These are phyloP conservation scores for Saccharum officinarum DNA, from an alignment of 176 grass and related monocot genomes.

Conservation along the genomic window DNA sequence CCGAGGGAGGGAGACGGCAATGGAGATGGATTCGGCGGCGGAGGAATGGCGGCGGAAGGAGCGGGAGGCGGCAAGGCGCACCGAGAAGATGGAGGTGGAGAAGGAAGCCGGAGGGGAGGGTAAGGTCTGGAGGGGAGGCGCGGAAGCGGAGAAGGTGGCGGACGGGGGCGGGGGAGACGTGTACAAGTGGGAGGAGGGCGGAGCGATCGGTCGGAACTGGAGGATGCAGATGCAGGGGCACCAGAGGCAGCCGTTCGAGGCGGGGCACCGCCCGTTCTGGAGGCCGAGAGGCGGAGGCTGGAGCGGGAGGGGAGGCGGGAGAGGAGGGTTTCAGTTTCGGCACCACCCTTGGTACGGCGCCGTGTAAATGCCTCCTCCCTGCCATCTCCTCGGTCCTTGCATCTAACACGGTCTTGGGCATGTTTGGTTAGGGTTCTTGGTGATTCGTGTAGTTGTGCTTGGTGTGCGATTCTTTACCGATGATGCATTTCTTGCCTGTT, in stretches of 20 bases:
- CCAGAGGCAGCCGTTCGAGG: neutral
- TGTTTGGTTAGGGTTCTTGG: neutral
- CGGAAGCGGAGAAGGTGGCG: neutral
- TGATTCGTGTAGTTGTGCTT: neutral
- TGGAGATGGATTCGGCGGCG: conserved; percentile 9
- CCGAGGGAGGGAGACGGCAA: conserved; percentile 14
- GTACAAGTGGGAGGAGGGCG: neutral
- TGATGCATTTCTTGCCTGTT: neutral
- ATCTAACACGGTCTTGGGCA: neutral
- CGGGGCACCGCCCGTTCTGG: conserved; percentile 19
- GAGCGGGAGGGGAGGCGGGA: conserved; percentile 21
- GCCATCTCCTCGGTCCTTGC: neutral
- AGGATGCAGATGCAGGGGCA: neutral
- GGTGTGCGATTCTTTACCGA: neutral
- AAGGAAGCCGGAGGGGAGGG: conserved; percentile 1
- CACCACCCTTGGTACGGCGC: conserved; percentile 30
- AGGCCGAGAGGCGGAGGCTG: conserved; percentile 22
- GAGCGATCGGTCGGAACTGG: conserved; percentile 13
- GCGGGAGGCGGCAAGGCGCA: neutral
- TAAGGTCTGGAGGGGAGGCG: conserved; percentile 13
- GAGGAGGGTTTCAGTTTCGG: conserved; percentile 46
- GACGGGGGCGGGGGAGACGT: neutral
- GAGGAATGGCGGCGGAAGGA: conserved; percentile 11
- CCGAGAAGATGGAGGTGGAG: neutral
- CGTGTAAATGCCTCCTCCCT: neutral